Percentiles rank a stretch among this genome's conserved stretches.
Conservation (phyloP, 2,329 filamentous ascomycete species). For the Beauveria scarabaeidicola region DNA sequence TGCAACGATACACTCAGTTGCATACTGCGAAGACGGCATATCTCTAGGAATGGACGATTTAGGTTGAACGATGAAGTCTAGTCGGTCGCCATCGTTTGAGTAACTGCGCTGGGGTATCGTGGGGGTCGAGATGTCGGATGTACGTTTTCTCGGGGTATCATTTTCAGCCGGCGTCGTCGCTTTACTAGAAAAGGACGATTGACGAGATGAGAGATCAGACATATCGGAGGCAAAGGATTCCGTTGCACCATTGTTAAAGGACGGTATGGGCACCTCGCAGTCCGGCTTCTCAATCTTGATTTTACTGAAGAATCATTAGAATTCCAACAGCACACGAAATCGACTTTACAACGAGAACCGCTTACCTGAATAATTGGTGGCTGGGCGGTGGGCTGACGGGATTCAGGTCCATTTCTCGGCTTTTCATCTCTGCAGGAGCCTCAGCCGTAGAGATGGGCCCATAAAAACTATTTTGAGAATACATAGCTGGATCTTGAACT, state of each 20-base stretch:
- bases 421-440: neutral
- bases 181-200: slow-evolving; percentile 52
- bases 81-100: slow-evolving; percentile 25
- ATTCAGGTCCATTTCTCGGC: neutral
- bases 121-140: slow-evolving; percentile 12
- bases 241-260: slow-evolving; percentile 17
- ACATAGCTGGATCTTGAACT: neutral
- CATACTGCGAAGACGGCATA: slow-evolving; percentile 67
- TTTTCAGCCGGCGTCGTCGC: slow-evolving; percentile 51
- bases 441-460: neutral
- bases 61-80: slow-evolving; percentile 54
- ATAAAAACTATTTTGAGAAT: neutral
- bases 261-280: neutral
- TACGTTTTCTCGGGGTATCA: slow-evolving; percentile 21
- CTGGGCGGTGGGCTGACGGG: neutral
- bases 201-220: slow-evolving; percentile 46
- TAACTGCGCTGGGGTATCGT: slow-evolving; percentile 13
- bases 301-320: neutral
- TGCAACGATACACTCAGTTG: slow-evolving; percentile 81
- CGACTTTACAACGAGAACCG: neutral
- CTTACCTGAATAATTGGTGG: neutral
- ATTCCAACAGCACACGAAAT: neutral
- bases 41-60: slow-evolving; percentile 77
- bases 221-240: slow-evolving; percentile 45
- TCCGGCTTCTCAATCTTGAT: slow-evolving; percentile 3